Evolutionary conservation across 2,329 filamentous ascomycete genomes (phyloP), one percentile per base, ranked within the genome.

Genomic region (Daldinia sp.): DNA sequence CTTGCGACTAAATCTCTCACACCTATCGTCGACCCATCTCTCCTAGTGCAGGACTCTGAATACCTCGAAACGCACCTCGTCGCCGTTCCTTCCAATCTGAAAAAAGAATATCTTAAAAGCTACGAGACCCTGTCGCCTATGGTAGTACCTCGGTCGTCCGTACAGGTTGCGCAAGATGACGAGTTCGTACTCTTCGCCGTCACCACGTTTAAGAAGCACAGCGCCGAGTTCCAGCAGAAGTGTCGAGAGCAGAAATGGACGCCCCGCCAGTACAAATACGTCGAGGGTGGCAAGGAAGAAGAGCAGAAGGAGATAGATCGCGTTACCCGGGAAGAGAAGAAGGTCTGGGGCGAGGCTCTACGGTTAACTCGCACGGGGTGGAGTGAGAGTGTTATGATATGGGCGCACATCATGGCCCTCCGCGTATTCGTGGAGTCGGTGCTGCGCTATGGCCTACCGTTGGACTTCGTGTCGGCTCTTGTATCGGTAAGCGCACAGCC

Each of bases 381-480:
- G 89, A 95, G 93, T 78, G 96, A 99, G 82, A 91, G 91, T 70
- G 93, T 97, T 72, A 97, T 97, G 93, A 91, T 95, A 60, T 97
- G 94, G 93, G 88, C 97, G 56, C 96, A 99, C 78, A 92, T 97
- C 30, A 85, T 98, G 76, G 92, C 94, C 6, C 82, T 99, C 75
- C 87, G 96, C 60, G 94, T 98, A 20, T 99, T 98, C 81, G 96
- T 99, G 20, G 96, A 99, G 86, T 97, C 94, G 4, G 96, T 99
- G n/a, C 84, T 99, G 77, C 89, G 96, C 72, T 99, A 99, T 78
- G 96, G 96, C 30, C 81, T 99, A 75, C 96, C 96, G 54, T 82
- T 98, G 71, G 92, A 97, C 74, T 99, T 95, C 80, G 90, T 97
- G 55, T 92, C 91, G 74, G 93, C 90, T 15, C 82, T 98, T 73